Conservation (phyloP, 441 rosid genomes). For the Capsella rubella region DNA sequence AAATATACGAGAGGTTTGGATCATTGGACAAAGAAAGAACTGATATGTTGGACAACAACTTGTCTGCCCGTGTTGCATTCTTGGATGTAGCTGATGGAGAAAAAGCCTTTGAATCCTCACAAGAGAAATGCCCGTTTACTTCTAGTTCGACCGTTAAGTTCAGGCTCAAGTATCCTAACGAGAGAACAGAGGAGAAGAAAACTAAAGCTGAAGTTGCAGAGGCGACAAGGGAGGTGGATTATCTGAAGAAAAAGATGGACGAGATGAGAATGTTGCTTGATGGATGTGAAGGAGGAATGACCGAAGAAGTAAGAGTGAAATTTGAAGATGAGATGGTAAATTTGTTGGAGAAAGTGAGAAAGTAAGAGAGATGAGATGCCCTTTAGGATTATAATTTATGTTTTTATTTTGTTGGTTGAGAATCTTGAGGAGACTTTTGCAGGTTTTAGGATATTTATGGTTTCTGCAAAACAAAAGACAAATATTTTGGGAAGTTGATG, state of each 20-base stretch:
- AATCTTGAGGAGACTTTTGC: conserved; percentile 23
- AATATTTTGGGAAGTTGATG: conserved; percentile 15
- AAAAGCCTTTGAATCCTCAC: conserved; percentile 65
- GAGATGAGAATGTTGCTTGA: conserved; percentile 38
- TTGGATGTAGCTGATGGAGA: conserved; percentile 60
- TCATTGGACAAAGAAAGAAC: conserved; percentile 58
- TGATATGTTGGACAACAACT: conserved; percentile 47
- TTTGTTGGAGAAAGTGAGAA: conserved; percentile 36
- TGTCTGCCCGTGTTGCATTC: conserved; percentile 60
- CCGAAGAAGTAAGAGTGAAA: conserved; percentile 34
- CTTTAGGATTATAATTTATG: conserved; percentile 31
- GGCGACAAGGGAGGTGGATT: conserved; percentile 14
- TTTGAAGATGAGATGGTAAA: conserved; percentile 36
- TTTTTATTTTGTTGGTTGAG: conserved; percentile 31
- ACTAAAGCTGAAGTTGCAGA: conserved; percentile 35
- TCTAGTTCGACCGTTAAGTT: conserved; percentile 51
- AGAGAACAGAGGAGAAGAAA: conserved; percentile 33
- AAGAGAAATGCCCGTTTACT: conserved; percentile 57
- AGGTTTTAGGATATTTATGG: conserved; percentile 37
- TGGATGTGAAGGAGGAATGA: conserved; percentile 32
- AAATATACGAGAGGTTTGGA: conserved; percentile 63
- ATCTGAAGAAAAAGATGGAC: conserved; percentile 41
- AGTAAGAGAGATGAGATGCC: conserved; percentile 15
- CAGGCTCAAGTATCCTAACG: conserved; percentile 51
- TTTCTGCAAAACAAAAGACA: conserved; percentile 19